Conservation (phyloP, 1,284 basidiomycete species). For the Trametes sp. region DNA sequence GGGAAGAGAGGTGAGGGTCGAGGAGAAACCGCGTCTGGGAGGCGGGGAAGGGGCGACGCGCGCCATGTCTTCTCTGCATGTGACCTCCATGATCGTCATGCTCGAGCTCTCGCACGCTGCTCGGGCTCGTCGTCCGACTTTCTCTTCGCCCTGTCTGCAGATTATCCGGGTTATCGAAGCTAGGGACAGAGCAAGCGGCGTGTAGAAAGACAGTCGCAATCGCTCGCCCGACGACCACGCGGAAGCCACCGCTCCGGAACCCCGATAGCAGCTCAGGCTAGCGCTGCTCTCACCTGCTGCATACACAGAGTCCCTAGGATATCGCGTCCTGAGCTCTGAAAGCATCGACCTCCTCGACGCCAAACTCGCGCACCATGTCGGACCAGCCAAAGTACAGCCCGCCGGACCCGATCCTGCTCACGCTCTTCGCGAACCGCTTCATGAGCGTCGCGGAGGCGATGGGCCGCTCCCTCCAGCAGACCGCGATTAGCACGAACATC, state of each 20-base stretch:
- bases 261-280: background rate
- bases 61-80: conserved; percentile 22
- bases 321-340: background rate
- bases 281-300: background rate
- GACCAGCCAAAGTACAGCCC: conserved; percentile 37
- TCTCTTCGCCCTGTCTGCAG: background rate
- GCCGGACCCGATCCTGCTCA: conserved; percentile 88
- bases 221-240: background rate
- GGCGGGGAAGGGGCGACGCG: conserved; percentile 2
- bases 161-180: too few relatives aligned
- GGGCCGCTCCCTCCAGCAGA: conserved; percentile 90
- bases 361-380: conserved; percentile 15
- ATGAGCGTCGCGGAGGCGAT: conserved; percentile 95
- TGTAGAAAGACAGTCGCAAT: background rate
- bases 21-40: background rate
- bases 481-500: conserved; percentile 91
- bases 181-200: background rate
- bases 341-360: background rate
- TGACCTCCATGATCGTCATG: conserved; percentile 22
- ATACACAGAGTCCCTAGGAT: background rate
- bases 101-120: conserved; percentile 9
- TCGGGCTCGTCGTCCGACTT: background rate
- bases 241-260: conserved; percentile 6
- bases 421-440: conserved; percentile 91
- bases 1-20: background rate